Evolutionary conservation across 768 basidiomycete genomes (phyloP).

Genomic region (Suillus subalutaceus): DNA sequence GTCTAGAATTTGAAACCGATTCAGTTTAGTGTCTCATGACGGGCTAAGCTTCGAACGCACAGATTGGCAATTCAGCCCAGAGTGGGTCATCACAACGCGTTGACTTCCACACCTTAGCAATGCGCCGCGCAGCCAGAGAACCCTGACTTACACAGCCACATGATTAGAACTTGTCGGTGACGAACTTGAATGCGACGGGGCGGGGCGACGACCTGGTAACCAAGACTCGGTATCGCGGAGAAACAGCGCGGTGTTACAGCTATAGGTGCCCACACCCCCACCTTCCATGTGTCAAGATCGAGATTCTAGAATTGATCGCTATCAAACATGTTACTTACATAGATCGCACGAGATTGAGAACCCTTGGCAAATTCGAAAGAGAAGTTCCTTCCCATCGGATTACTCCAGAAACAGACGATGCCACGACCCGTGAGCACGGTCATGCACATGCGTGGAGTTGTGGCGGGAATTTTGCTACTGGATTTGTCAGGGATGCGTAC

Average conservation of each 20-base stretch:
- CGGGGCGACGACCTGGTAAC: background rate
- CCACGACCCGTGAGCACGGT: background rate
- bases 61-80: background rate
- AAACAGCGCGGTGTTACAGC: background rate
- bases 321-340: background rate
- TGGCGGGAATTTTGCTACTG: background rate
- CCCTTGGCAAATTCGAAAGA: slow-evolving; percentile 3
- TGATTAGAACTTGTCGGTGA: background rate
- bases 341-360: background rate
- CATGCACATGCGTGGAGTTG: background rate
- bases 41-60: background rate
- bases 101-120: background rate
- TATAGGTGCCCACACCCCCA: background rate
- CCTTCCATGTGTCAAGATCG: background rate
- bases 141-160: background rate
- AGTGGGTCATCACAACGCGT: background rate
- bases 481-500: background rate
- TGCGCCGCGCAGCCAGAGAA: background rate
- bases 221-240: background rate
- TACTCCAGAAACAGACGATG: background rate
- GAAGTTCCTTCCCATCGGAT: background rate
- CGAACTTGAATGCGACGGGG: background rate
- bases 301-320: background rate
- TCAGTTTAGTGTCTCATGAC: background rate
- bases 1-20: background rate